These are phyloP conservation scores for Gossypioides kirkii DNA, from an alignment of 345 rosid species.

Conservation along the genomic window DNA sequence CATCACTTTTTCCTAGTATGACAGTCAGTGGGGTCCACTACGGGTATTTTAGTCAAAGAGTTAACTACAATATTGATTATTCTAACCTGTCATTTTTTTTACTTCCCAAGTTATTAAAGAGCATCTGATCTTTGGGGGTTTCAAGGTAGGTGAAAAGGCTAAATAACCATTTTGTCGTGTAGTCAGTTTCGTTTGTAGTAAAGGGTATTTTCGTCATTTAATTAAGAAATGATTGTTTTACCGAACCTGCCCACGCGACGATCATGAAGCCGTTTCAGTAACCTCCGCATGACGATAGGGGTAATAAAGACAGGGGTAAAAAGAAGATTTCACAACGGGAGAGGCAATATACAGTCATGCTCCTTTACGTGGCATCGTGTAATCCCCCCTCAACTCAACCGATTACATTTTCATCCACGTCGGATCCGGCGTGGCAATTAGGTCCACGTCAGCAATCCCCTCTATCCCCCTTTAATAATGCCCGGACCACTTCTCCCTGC, in stretches of 20 bases:
- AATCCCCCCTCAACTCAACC: neutral
- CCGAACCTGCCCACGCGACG: constrained; percentile 7
- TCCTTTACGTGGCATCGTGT: constrained; percentile 23
- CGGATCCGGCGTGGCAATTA: neutral
- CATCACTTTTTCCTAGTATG: neutral
- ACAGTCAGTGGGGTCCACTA: neutral
- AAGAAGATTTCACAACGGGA: neutral
- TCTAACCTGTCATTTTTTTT: neutral
- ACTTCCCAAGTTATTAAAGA: neutral
- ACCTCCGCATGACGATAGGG: constrained; percentile 5
- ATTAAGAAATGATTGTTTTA: neutral
- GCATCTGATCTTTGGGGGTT: neutral
- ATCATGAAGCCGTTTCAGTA: constrained; percentile 6
- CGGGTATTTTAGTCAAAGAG: neutral
- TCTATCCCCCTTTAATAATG: neutral
- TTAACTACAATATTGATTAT: neutral
- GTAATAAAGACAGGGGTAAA: neutral
- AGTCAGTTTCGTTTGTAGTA: neutral
- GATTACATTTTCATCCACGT: constrained; percentile 12
- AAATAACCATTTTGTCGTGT: neutral
- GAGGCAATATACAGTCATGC: neutral
- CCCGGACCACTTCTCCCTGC: neutral
- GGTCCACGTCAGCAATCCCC: neutral
- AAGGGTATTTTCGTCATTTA: constrained; percentile 1
- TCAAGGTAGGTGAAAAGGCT: neutral